Conservation (phyloP, 352 stramenopile genomes). For the Phytopythium vexans region DNA sequence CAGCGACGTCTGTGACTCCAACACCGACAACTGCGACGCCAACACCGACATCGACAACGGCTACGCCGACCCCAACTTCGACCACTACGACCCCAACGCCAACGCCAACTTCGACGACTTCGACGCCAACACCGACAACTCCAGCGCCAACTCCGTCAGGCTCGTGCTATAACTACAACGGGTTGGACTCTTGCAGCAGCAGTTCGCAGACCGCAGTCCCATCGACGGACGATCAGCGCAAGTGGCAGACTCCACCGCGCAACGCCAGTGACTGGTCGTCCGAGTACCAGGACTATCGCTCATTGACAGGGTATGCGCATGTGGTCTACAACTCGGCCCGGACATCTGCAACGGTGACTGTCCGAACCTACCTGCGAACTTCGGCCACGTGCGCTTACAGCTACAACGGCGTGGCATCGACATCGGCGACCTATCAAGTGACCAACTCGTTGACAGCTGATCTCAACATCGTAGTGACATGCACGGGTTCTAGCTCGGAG, state of each 20-base stretch:
- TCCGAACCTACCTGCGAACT: conserved; percentile 27
- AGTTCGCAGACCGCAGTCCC: conserved; percentile 14
- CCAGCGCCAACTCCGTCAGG: conserved; percentile 14
- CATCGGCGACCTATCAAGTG: conserved; percentile 16
- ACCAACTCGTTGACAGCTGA: conserved; percentile 20
- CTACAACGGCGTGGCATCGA: conserved; percentile 29
- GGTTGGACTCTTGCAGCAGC: conserved; percentile 22
- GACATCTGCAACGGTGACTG: conserved; percentile 33
- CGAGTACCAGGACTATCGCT: conserved; percentile 45
- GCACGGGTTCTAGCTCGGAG: conserved; percentile 6
- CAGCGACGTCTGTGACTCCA: conserved; percentile 4
- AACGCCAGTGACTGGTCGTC: conserved; percentile 24
- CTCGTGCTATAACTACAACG: conserved; percentile 31
- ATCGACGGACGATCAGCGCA: conserved; percentile 20
- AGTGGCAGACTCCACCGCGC: conserved; percentile 48
- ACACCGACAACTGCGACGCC: conserved; percentile 7
- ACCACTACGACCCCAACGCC: conserved; percentile 14
- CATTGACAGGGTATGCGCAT: conserved; percentile 38
- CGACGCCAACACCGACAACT: conserved; percentile 13
- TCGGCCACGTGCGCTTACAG: conserved; percentile 27
- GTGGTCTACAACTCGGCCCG: conserved; percentile 32
- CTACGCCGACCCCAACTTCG: conserved; percentile 10
- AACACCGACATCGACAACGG: conserved; percentile 5
- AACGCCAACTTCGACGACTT: conserved; percentile 10
- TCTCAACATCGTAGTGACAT: conserved; percentile 30